Evolutionary conservation across 2,329 filamentous ascomycete genomes (phyloP), one percentile per base, ranked within the genome.

Genomic region (Zasmidium cellare): DNA sequence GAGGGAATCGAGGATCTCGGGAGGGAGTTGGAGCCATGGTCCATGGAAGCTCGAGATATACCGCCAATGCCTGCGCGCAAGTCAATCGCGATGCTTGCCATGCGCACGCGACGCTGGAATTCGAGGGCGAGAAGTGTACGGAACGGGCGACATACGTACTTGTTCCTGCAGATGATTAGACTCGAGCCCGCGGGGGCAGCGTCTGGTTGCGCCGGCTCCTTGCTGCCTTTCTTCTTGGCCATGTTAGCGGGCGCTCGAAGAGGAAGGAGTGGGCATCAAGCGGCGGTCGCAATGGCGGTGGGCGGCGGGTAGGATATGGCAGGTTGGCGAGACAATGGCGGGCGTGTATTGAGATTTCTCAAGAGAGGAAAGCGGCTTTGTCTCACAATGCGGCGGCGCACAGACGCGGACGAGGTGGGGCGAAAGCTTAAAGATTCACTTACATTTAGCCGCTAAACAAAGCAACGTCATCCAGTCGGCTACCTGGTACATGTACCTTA

Each of bases 41-140:
- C 90, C 91, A 70, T 92, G 87, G 69, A 90, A 94, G 24, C 87
- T 89, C 20, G 89, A 92, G 58, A 94, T 92, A 73, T 91, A 91
- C 63, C 87, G 84, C 90, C 90, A 93, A 76, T 93, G 89, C 73
- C 90, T 93, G 55, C 67, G 20, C 41, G n/a, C 45, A 45, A 57
- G 57, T 53, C n/a, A 58, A 56, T 38, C 24, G 28, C 7, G n/a
- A 46, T 25, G 14, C 18, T 38, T 16, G 47, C 28, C 44, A 44
- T 46, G 38, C n/a, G 35, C 35, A 41, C 16, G 35, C 35, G 35
- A 41, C 16, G 35, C 35, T 14, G n/a, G n/a, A 41, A 14, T 16
- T 3, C 7, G 5, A 41, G 12, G 11, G 16, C 3, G 6, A 41
- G 16, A 9, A 11, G 35, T 14, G 35, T 38, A 22, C 28, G 38